phyloP scores from a whole-genome alignment of 768 basidiomycete genomes.

The Rhodotorula toruloides region DNA sequence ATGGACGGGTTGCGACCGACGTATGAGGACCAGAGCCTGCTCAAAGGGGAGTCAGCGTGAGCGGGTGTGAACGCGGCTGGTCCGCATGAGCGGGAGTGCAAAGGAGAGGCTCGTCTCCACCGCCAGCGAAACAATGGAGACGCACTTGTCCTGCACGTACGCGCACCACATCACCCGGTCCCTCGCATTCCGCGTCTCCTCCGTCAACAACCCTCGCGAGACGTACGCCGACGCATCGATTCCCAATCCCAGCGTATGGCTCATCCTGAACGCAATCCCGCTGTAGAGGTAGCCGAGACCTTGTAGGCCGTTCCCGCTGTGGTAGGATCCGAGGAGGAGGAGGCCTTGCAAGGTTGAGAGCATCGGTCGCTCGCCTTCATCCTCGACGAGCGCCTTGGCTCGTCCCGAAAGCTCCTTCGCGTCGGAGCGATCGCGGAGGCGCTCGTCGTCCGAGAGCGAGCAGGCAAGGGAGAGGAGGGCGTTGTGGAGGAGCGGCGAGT shows the following conservation, averaged over 20 bases:
- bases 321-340: conserved; percentile 25
- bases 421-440: background rate
- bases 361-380: conserved; percentile 30
- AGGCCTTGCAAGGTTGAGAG: conserved; percentile 30
- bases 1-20: conserved; percentile 34
- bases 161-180: conserved; percentile 29
- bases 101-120: background rate
- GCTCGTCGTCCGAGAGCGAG: conserved; percentile 16
- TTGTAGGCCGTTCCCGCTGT: conserved; percentile 5
- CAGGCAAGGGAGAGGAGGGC: conserved; percentile 31
- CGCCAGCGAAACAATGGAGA: background rate
- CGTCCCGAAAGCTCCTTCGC: background rate
- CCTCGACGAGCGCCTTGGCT: conserved; percentile 27
- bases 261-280: conserved; percentile 14
- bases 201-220: conserved; percentile 16
- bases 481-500: conserved; percentile 35
- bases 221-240: conserved; percentile 31
- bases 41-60: background rate
- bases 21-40: conserved; percentile 36
- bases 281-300: conserved; percentile 19
- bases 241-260: conserved; percentile 20
- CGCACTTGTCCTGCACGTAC: conserved; percentile 39
- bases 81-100: background rate
- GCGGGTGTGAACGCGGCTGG: too few relatives aligned
- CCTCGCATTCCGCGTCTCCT: conserved; percentile 11